Conservation (phyloP, 2,329 filamentous ascomycete genomes). For the Claviceps pazoutovae region DNA sequence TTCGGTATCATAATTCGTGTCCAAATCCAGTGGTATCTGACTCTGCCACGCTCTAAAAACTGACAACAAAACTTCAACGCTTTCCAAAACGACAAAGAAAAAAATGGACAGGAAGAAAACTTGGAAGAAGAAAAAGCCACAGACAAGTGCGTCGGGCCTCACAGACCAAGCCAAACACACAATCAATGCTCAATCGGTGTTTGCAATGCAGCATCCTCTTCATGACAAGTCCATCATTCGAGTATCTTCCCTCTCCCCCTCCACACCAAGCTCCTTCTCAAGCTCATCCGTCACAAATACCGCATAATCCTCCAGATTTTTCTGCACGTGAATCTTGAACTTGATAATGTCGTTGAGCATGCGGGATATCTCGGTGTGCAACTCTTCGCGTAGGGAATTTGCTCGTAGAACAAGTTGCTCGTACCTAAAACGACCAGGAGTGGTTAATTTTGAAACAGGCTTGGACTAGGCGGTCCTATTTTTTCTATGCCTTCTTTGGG, state of each 20-base stretch:
- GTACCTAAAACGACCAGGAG: constrained; percentile 41
- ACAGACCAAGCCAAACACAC: too few relatives aligned
- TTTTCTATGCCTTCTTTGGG: neutral
- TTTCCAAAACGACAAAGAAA: constrained; percentile 1
- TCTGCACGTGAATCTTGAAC: constrained; percentile 96
- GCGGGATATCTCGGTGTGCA: constrained; percentile 93
- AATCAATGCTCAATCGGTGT: too few relatives aligned
- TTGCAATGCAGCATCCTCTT: neutral
- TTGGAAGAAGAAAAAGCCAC: neutral
- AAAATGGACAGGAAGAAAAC: neutral
- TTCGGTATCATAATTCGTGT: constrained; percentile 2
- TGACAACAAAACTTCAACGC: neutral
- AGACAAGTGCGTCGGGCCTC: too few relatives aligned
- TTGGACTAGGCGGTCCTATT: neutral
- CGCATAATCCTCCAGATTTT: constrained; percentile 85
- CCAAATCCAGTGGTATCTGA: constrained; percentile 3
- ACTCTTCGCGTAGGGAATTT: constrained; percentile 76
- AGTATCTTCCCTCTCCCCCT: constrained; percentile 42
- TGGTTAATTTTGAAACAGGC: constrained; percentile 2
- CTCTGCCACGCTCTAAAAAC: neutral
- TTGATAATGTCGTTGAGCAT: constrained; percentile 96
- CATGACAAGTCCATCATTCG: constrained; percentile 27
- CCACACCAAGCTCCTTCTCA: constrained; percentile 65
- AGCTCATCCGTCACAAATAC: constrained; percentile 85
- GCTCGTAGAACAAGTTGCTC: constrained; percentile 81